These are phyloP conservation scores for Berkeleyomyces basicola DNA, from an alignment of 2,329 filamentous ascomycete genomes.

Conservation along the genomic window DNA sequence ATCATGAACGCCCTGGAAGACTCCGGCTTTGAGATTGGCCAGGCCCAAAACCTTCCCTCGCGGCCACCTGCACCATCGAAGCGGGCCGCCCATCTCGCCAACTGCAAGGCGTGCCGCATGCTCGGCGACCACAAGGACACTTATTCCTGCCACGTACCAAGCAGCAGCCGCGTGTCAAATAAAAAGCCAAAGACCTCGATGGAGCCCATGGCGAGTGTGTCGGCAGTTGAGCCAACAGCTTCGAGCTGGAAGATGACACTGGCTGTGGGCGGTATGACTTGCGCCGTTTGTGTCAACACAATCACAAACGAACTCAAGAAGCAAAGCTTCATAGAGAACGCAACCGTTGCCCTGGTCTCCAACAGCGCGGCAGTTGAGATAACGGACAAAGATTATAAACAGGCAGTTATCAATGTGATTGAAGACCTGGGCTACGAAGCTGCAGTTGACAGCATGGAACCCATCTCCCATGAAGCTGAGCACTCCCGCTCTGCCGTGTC, in stretches of 20 bases:
- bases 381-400: constrained; percentile 20
- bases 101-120: constrained; percentile 23
- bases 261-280: constrained; percentile 60
- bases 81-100: constrained; percentile 21
- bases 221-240: constrained; percentile 1
- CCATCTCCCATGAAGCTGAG: constrained; percentile 23
- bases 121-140: constrained; percentile 2
- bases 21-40: constrained; percentile 36
- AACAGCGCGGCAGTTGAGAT: constrained; percentile 50
- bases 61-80: constrained; percentile 7
- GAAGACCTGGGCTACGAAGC: constrained; percentile 52
- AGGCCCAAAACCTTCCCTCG: constrained; percentile 21
- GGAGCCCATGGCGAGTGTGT: constrained; percentile 8
- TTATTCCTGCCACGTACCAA: not conserved
- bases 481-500: constrained; percentile 18
- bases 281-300: constrained; percentile 48
- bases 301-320: constrained; percentile 44
- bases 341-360: constrained; percentile 46
- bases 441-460: constrained; percentile 33
- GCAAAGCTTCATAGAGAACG: constrained; percentile 30
- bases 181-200: not conserved
- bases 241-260: constrained; percentile 32
- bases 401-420: constrained; percentile 30
- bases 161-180: not conserved
- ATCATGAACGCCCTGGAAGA: constrained; percentile 34